Evolutionary conservation across 148 eudicot species (phyloP), one percentile per base, ranked within the genome.

Genomic region (Bassia scoparia): DNA sequence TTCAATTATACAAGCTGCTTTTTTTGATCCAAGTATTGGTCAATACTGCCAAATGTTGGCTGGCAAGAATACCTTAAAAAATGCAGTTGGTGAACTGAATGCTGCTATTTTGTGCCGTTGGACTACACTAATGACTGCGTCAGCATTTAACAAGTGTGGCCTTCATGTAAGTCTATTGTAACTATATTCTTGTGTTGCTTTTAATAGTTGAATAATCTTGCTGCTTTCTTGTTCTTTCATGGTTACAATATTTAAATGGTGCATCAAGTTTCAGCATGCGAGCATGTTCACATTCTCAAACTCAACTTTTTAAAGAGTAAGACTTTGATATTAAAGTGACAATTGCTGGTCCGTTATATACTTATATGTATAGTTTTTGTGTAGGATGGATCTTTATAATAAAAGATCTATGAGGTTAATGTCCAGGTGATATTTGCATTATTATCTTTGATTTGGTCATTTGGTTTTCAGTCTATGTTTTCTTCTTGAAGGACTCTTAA

Each of bases 21-120:
- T 87, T 79, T 29, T 75, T 84, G 96, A 92, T 77, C 97, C 99
- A 74, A 88, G 83, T 80, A 80, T 92, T 38, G 97, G 99, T 74
- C 92, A 90, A 70, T 96, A 86, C 83, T 90, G 99, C 81, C 80
- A 82, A 79, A 83, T 88, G 84, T 78, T 96, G 83, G 87, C 89
- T 63, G 78, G 85, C 48, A 90, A 90, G 69, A 92, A 85, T 74
- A 78, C 76, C 79, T 74, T 92, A 81, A 96, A 81, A 78, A 96
- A 92, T 92, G 87, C 96, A 79, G 83, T 85, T 68, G 97, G 99
- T 44, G 99, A 96, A 82, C 76, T 52, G 76, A 84, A 85, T 81
- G 81, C 89, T 79, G 81, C 92, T 54, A 74, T 83, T 73, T 73
- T 96, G 68, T 71, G 83, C 78, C 80, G 89, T 77, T 90, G 94